Base-by-base conservation (phyloP, 139 green algal species). In the Nannochloris sp. region DNA sequence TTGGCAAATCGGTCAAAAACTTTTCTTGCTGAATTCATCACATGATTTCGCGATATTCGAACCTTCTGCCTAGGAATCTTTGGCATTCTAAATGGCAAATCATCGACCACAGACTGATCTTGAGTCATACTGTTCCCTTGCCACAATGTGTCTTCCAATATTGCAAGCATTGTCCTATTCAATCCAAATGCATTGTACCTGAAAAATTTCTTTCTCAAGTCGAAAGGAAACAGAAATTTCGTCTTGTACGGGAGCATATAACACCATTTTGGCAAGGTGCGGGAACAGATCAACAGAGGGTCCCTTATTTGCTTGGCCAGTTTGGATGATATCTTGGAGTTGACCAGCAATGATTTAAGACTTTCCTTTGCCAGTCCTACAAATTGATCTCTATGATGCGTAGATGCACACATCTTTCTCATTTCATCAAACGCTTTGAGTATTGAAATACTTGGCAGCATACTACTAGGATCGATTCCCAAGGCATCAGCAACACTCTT, bases 221-320 rank as follows among this genome's bases (percentile, higher is more conserved):
- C 85, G 61, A 97, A 95, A 12, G 92, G 89, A 61, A 98, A 95
- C 51, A 98, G 78, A 78, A 88, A 92, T 34, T 62, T 79, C 5
- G 62, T 56, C 12, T 46, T 25, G 70, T 70, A 48, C 9, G 82
- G 78, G 29, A 98, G 76, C 55, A 76, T 50, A 12, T 49, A 44
- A 71, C 77, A 88, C 92, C 92, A 98, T 15, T 58, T 21, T 6
- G 92, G 92, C 49, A 97, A 75, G 29, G 75, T 69, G 14, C 76
- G 81, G 37, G 48, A 44, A 67, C 92, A 97, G 34, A 98, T 87
- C 6, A 83, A 76, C 44, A 98, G 67, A 60, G 90, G 85, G 58
- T 98, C 92, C 75, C 92, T 89, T 4, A 92, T 78, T 78, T 94
- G 84, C 75, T 95, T 88, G 3, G 69, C 56, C 44, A 97, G 78